Evolutionary conservation across 2,329 filamentous ascomycete genomes (phyloP).

Genomic region (Chaetomium strumarium): DNA sequence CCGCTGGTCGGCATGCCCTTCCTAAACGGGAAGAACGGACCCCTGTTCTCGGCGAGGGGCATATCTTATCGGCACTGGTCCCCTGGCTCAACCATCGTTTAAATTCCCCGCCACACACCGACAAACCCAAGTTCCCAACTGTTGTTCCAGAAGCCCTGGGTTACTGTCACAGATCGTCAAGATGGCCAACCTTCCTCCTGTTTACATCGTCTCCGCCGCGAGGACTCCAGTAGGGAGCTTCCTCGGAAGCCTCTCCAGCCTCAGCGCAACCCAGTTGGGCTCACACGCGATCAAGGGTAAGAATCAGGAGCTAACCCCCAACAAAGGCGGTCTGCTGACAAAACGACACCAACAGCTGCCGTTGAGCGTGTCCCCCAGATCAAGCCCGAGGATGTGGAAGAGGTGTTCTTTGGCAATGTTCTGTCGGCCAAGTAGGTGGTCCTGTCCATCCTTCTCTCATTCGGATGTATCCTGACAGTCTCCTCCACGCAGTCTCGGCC

Average conservation of each 20-base stretch:
- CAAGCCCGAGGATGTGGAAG: conserved; percentile 84
- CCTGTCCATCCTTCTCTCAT: not conserved
- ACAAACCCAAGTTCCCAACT: conserved; percentile 12
- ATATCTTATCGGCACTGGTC: conserved; percentile 12
- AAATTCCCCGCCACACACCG: conserved; percentile 16
- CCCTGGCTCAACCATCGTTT: conserved; percentile 1
- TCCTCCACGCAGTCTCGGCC: conserved; percentile 64
- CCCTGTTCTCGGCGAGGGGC: conserved; percentile 8
- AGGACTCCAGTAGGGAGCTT: conserved; percentile 93
- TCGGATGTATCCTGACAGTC: conserved; percentile 16
- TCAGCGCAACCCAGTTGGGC: conserved; percentile 81
- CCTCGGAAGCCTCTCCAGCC: conserved; percentile 83
- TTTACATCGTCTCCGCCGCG: conserved; percentile 92
- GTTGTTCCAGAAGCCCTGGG: conserved; percentile 4
- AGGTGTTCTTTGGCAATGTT: conserved; percentile 98
- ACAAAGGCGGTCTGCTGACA: conserved; percentile 12
- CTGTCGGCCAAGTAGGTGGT: conserved; percentile 78
- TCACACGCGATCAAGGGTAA: conserved; percentile 87
- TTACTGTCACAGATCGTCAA: conserved; percentile 15
- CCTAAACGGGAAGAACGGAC: not conserved
- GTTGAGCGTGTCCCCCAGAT: conserved; percentile 80
- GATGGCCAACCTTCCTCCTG: conserved; percentile 76
- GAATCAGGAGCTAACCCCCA: conserved; percentile 26
- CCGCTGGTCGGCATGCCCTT: conserved; percentile 8
- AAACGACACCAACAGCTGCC: conserved; percentile 47